phyloP scores from a whole-genome alignment of 2,329 filamentous ascomycete species.

The Exophiala bonariae region DNA sequence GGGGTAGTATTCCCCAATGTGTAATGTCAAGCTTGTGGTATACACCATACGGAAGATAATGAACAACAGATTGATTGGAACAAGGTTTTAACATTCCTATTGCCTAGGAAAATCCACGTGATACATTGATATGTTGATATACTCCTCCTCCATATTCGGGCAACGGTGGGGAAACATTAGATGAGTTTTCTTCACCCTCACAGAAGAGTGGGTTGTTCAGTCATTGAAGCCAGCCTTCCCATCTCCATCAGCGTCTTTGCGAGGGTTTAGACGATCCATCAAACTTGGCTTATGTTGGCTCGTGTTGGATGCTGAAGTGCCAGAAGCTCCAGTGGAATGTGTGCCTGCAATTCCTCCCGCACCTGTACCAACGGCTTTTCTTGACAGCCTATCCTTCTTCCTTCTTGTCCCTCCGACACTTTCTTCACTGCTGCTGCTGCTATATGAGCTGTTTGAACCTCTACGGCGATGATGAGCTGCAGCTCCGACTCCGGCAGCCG shows the following conservation, averaged over 20 bases:
- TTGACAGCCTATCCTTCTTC: background rate
- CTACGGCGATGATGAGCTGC: background rate
- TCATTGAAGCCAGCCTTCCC: slow-evolving; percentile 51
- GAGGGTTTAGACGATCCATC: slow-evolving; percentile 57
- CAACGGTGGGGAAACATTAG: no score
- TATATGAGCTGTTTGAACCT: background rate
- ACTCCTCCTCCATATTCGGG: no score
- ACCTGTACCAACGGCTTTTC: background rate
- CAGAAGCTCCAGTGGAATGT: background rate
- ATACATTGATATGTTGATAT: no score
- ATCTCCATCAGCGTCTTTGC: slow-evolving; percentile 54
- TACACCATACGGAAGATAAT: no score
- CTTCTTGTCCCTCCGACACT: background rate
- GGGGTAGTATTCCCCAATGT: no score
- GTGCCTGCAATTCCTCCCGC: background rate
- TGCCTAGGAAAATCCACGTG: no score
- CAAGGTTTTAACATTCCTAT: no score
- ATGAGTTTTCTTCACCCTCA: no score
- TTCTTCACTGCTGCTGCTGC: background rate
- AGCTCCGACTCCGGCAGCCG: slow-evolving; percentile 1
- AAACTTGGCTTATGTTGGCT: slow-evolving; percentile 45
- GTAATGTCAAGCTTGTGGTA: no score
- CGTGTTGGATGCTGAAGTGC: slow-evolving; percentile 1
- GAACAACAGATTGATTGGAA: no score
- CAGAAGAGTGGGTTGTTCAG: no score